Evolutionary conservation across 2,329 filamentous ascomycete species (phyloP).

Genomic region (Aspergillus terreus): DNA sequence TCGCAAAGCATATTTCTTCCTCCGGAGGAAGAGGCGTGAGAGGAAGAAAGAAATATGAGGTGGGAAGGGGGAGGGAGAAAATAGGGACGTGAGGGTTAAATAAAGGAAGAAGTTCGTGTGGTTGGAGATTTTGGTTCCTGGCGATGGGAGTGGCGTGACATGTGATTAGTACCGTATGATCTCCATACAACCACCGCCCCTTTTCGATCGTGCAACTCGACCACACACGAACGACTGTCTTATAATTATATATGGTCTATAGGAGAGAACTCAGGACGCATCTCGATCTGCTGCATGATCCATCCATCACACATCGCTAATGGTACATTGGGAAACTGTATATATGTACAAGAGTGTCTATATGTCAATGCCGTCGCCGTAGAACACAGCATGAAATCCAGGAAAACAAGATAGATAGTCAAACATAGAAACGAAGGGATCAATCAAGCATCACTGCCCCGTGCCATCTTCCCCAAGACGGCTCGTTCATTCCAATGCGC

Average conservation of each 20-base stretch:
- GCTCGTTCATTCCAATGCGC: conserved; percentile 16
- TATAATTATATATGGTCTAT: too few species aligned
- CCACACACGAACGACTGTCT: too few species aligned
- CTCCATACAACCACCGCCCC: too few species aligned
- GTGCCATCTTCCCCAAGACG: not conserved
- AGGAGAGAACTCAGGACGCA: too few species aligned
- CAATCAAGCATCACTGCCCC: not conserved
- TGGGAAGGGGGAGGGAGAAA: conserved; percentile 2
- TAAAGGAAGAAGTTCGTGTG: not conserved
- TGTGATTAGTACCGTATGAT: not conserved
- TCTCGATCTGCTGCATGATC: too few species aligned
- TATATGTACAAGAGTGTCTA: not conserved
- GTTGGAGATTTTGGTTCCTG: not conserved
- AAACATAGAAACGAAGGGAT: not conserved
- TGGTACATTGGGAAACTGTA: not conserved
- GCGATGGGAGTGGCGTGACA: not conserved
- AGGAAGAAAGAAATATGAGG: conserved; percentile 1
- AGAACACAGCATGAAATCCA: not conserved
- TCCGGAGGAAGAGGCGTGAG: not conserved
- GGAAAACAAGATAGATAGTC: not conserved
- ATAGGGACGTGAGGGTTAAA: conserved; percentile 3
- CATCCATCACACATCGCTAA: not conserved
- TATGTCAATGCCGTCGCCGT: not conserved
- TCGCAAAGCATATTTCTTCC: conserved; percentile 21
- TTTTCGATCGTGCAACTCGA: too few species aligned